A percentile compares a stretch with the other conserved stretches of the same genome.
phyloP scores from a whole-genome alignment of 352 stramenopile species.

The Phytopythium cucurbitacearum region DNA sequence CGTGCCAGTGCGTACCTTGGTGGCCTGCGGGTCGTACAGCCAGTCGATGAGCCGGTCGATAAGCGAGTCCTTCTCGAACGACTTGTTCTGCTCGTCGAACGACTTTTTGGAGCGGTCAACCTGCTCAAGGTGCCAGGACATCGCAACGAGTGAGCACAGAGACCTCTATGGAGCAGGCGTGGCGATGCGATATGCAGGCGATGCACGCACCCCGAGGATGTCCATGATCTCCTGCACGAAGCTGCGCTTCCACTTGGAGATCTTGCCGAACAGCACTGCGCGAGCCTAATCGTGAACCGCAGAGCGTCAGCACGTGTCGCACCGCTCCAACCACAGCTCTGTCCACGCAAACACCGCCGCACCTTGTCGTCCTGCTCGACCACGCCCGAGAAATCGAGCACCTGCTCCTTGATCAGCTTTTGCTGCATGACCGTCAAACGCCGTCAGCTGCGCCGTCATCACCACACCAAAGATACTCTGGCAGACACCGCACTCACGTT shows the following conservation, averaged over 20 bases:
- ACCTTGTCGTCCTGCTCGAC: conserved; percentile 67
- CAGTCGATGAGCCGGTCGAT: conserved; percentile 71
- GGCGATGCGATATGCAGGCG: not conserved
- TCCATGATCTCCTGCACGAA: conserved; percentile 81
- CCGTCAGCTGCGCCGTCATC: not conserved
- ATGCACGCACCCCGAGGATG: conserved; percentile 44
- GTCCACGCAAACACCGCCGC: not conserved
- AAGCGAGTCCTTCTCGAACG: conserved; percentile 58
- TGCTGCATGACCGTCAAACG: conserved; percentile 27
- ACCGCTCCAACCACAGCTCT: not conserved
- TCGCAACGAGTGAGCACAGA: not conserved
- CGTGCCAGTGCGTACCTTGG: conserved; percentile 23
- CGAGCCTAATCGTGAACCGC: conserved; percentile 27
- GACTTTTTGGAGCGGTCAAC: conserved; percentile 86
- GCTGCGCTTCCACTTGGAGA: conserved; percentile 59
- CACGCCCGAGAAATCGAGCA: conserved; percentile 72
- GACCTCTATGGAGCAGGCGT: not conserved
- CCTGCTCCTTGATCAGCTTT: conserved; percentile 76
- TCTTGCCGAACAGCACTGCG: conserved; percentile 54
- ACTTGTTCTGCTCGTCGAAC: conserved; percentile 60
- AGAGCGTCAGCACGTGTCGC: not conserved
- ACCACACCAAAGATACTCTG: not conserved
- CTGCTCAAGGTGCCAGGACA: conserved; percentile 14
- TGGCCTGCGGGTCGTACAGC: conserved; percentile 58
- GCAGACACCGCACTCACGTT: conserved; percentile 37